These are phyloP conservation scores for Phytophthora litchii DNA, from an alignment of 352 stramenopile species.

Conservation along the genomic window DNA sequence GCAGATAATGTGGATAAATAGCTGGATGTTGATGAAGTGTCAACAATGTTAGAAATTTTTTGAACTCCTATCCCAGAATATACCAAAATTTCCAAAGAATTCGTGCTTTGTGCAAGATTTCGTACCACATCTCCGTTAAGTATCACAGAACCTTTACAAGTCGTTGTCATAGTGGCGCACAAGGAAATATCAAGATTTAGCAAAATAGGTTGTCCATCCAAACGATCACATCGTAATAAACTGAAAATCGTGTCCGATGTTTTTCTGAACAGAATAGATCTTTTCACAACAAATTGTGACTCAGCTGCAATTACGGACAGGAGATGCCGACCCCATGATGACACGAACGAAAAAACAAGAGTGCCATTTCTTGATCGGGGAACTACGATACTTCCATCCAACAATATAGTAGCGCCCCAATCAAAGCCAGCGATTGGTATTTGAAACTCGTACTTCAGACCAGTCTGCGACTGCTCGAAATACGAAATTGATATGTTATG, in stretches of 20 bases:
- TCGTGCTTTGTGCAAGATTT: constrained; percentile 11
- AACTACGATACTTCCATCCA: constrained; percentile 40
- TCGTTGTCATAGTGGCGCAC: constrained; percentile 26
- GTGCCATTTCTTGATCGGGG: constrained; percentile 31
- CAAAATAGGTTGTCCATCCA: constrained; percentile 50
- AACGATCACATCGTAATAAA: constrained; percentile 52
- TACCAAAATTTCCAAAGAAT: constrained; percentile 29
- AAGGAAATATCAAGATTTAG: constrained; percentile 38
- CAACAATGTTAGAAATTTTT: constrained; percentile 1
- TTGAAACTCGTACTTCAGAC: constrained; percentile 52
- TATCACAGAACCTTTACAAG: constrained; percentile 14
- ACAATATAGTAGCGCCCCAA: constrained; percentile 39
- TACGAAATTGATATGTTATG: constrained; percentile 66
- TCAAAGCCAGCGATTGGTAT: constrained; percentile 56
- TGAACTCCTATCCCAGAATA: constrained; percentile 18
- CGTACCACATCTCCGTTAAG: constrained; percentile 23
- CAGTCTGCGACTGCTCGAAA: constrained; percentile 43
- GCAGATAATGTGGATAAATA: constrained; percentile 25
- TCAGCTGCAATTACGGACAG: constrained; percentile 55
- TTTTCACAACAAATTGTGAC: constrained; percentile 39
- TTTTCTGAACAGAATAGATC: constrained; percentile 54
- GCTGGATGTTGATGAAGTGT: constrained; percentile 4
- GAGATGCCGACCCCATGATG: constrained; percentile 38
- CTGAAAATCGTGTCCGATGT: constrained; percentile 22
- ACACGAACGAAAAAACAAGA: constrained; percentile 49